phyloP scores from a whole-genome alignment of 257 asterid species.

The Coffea eugenioides region DNA sequence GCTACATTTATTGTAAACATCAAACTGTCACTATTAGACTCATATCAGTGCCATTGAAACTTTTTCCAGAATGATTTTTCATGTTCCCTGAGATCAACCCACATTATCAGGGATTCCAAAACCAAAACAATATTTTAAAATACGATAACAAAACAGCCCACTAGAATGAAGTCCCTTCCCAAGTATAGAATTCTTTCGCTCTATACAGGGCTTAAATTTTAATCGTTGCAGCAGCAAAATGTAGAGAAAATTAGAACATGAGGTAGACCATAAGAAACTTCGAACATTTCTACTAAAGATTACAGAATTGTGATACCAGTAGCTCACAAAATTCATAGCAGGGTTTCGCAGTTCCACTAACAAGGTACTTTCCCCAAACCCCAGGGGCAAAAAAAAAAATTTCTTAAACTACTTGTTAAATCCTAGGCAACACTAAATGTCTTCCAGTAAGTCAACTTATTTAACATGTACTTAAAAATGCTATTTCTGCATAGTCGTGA shows the following conservation, averaged over 20 bases:
- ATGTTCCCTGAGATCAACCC: too few relatives aligned
- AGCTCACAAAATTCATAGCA: background rate
- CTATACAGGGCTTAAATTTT: too few relatives aligned
- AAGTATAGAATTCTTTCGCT: too few relatives aligned
- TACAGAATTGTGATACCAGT: background rate
- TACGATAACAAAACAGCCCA: too few relatives aligned
- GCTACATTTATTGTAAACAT: too few relatives aligned
- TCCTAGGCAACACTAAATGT: background rate
- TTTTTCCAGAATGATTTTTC: too few relatives aligned
- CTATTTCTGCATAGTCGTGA: background rate
- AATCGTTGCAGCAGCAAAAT: background rate
- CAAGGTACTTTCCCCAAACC: background rate
- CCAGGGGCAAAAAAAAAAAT: background rate
- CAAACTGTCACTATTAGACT: too few relatives aligned
- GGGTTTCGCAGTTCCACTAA: background rate
- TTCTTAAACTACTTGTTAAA: background rate
- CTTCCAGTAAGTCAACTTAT: background rate
- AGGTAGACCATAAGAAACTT: background rate
- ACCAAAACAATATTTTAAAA: too few relatives aligned
- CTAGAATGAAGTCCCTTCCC: too few relatives aligned
- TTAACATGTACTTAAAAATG: background rate
- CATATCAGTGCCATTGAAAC: too few relatives aligned
- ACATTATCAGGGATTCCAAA: too few relatives aligned
- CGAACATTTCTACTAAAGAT: background rate
- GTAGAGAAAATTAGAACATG: background rate